Evolutionary conservation across 352 stramenopile species (phyloP), one percentile per base, ranked within the genome.

Genomic region (Plasmopara muralis): DNA sequence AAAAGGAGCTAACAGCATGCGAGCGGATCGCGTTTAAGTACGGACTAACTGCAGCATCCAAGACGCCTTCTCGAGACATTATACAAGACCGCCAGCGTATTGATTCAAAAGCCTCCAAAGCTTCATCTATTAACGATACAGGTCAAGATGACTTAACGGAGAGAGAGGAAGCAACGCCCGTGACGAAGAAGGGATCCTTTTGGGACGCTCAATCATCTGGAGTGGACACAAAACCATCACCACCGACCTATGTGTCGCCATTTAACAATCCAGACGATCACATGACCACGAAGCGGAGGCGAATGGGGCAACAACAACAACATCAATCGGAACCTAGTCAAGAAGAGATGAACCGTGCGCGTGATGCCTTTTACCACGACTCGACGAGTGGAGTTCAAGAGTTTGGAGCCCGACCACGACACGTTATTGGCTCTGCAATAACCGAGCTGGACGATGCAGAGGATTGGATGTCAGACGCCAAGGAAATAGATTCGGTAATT

Each of bases 1-100:
- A 48, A 12, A 44, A 55, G 31, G 20, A 64, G 31, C 56, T 84
- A 44, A 73, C 73, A 1, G 53, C 55, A 13, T 69, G 64, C 39
- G 70, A 88, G 34, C 66, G 63, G 4, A 86, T 88, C 49, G 77
- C 77, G 10, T 50, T 54, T 5, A 86, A 88, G 61, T 86, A 88
- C 43, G 71, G 74, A n/a, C 49, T 86, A 4, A 45, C 52, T 34
- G 42, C 63, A 41, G 42, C 53, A 39, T 47, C 58, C 5, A 60
- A 57, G 30, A 41, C 34, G n/a, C 28, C 53, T 15, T 34, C 53
- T 8, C 51, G 54, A 8, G 46, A 77, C 0, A 10, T 42, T 18
- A 18, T 30, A 47, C 25, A 6, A 16, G 37, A 39, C 29, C n/a
- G 12, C 42, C 10, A 8, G 9, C 9, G 15, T 18, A 53, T 18